phyloP scores from a whole-genome alignment of 2,329 filamentous ascomycete genomes.

The Claviceps lovelessii region DNA sequence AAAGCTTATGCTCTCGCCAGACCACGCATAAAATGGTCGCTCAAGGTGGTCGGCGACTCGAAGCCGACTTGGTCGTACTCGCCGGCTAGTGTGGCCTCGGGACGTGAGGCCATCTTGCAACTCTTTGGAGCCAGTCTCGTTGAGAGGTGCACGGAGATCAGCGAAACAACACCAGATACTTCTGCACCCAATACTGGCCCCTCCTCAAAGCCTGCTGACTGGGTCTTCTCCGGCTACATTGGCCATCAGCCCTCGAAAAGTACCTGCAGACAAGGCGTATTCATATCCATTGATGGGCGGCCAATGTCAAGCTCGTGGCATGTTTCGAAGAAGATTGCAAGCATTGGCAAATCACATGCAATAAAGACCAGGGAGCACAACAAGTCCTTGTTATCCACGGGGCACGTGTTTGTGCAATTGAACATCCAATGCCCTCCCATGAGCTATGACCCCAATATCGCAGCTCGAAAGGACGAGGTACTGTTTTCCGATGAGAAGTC shows the following conservation, averaged over 20 bases:
- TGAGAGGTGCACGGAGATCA: constrained; percentile 35
- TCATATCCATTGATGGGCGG: constrained; percentile 54
- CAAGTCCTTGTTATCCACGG: constrained; percentile 12
- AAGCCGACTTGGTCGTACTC: constrained; percentile 45
- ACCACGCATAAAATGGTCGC: constrained; percentile 43
- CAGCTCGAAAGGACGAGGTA: constrained; percentile 58
- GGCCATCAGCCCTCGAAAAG: constrained; percentile 26
- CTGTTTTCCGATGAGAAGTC: constrained; percentile 44
- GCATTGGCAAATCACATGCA: constrained; percentile 34
- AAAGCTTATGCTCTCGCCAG: constrained; percentile 52
- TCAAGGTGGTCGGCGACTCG: constrained; percentile 44
- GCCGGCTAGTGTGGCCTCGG: constrained; percentile 32
- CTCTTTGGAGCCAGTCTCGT: constrained; percentile 44
- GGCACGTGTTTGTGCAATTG: constrained; percentile 47
- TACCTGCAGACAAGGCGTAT: constrained; percentile 21
- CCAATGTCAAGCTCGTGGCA: constrained; percentile 37
- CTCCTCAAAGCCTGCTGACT: neutral
- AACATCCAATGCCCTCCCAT: constrained; percentile 46
- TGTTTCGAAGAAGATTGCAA: constrained; percentile 42
- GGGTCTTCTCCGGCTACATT: constrained; percentile 40
- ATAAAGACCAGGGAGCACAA: neutral
- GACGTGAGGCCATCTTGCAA: constrained; percentile 47
- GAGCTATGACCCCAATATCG: constrained; percentile 58
- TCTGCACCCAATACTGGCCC: neutral
- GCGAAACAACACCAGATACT: constrained; percentile 4